Conservation (phyloP, 352 stramenopile species). For the Phytophthora cactorum region DNA sequence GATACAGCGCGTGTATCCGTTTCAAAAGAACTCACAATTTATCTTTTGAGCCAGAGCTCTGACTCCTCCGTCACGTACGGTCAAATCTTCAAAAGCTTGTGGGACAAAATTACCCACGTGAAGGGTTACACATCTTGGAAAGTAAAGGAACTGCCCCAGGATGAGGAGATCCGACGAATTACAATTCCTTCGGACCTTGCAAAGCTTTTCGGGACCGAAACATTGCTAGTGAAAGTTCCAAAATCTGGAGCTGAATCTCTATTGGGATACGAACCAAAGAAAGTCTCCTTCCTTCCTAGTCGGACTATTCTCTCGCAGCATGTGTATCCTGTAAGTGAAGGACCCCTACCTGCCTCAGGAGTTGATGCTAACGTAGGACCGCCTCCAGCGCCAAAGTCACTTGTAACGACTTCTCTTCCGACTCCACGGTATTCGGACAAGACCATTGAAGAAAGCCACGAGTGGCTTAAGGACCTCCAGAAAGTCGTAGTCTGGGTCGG, state of each 20-base stretch:
- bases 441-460: constrained; percentile 32
- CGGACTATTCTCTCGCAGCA: constrained; percentile 67
- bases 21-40: constrained; percentile 45
- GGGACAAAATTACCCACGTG: constrained; percentile 40
- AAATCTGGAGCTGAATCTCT: constrained; percentile 15
- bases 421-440: constrained; percentile 20
- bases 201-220: constrained; percentile 54
- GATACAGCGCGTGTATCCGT: constrained; percentile 26
- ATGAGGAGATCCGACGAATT: constrained; percentile 42
- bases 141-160: constrained; percentile 33
- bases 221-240: constrained; percentile 44
- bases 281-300: constrained; percentile 48
- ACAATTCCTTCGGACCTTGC: constrained; percentile 49
- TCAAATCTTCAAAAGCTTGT: constrained; percentile 45
- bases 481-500: constrained; percentile 66
- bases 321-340: constrained; percentile 43
- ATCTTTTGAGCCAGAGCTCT: constrained; percentile 26
- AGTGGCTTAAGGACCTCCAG: constrained; percentile 72
- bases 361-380: constrained; percentile 1
- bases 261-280: constrained; percentile 33
- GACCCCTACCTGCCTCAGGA: not conserved
- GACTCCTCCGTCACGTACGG: constrained; percentile 35
- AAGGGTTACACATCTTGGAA: constrained; percentile 40
- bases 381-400: constrained; percentile 18
- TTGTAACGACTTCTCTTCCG: constrained; percentile 2